A percentile compares a stretch with the other conserved stretches of the same genome.
Conservation (phyloP, 495 filamentous ascomycete species). For the Xeromyces bisporus region DNA sequence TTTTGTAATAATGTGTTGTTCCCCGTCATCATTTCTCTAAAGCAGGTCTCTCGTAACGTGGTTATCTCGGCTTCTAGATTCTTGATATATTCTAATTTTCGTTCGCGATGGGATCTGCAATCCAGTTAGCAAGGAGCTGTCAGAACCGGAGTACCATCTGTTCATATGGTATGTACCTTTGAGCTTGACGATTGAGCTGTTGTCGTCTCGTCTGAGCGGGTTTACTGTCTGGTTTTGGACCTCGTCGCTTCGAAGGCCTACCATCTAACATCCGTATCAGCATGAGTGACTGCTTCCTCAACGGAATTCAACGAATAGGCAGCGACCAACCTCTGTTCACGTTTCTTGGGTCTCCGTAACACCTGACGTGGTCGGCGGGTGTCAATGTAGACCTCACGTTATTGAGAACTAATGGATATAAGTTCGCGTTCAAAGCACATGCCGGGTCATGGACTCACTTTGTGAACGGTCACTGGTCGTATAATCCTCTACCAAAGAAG, state of each 20-base stretch:
- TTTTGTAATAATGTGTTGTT: constrained; percentile 25
- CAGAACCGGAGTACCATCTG: no score
- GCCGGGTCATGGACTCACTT: neutral
- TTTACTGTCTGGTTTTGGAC: constrained; percentile 93
- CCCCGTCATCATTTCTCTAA: constrained; percentile 22
- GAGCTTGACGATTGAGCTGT: constrained; percentile 88
- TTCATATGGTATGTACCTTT: constrained; percentile 44
- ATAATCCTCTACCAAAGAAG: no score
- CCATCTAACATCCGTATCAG: constrained; percentile 40
- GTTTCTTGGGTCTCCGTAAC: constrained; percentile 20
- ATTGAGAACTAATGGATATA: no score
- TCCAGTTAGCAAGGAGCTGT: no score
- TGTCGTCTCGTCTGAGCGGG: constrained; percentile 86
- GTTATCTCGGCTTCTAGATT: constrained; percentile 80
- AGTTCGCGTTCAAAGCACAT: no score
- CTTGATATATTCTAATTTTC: constrained; percentile 91
- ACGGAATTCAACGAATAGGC: neutral
- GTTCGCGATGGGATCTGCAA: constrained; percentile 76
- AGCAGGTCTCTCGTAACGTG: constrained; percentile 39
- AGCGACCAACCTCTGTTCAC: constrained; percentile 18
- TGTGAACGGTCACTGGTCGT: no score
- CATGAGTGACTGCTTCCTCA: neutral
- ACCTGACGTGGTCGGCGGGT: constrained; percentile 21
- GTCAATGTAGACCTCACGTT: no score
- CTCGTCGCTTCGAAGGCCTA: constrained; percentile 70